Evolutionary conservation across 1,284 basidiomycete species (phyloP), one percentile per base, ranked within the genome.

Genomic region (Ustilago trichophora): DNA sequence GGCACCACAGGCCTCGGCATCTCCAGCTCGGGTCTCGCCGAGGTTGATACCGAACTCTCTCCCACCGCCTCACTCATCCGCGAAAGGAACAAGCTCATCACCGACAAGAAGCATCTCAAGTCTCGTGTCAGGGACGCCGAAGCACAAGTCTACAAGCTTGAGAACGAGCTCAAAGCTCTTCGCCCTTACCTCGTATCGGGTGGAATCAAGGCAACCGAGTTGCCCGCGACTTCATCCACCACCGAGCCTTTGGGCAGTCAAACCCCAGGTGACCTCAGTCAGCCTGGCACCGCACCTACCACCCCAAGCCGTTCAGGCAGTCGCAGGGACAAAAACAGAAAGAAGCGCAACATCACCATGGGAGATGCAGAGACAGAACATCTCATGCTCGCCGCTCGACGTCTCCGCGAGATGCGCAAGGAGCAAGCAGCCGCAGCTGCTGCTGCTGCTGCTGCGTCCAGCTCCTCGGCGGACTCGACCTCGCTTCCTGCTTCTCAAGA

Each of bases 311-410:
- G 68, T 13, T 71, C 68, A 3, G 62, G 57, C 44, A 58, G 63
- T 33, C 57, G 62, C 26, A 60, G 40, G 37, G 65, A 67, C 29
- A 71, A 69, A 53, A 64, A 48, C 21, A 41, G 60, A 25, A 59
- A 60, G 42, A 72, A 67, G 44, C 65, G 74, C 26, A 65, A 60
- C 16, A 66, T 71, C 25, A 67, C 69, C 16, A 81, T 83, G 79
- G 83, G 83, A 25, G 83, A 84, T 63, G 83, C 83, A 40, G 82
- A 82, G 54, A 74, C 83, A 10, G 83, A 83, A 52, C 82, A 82
- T 36, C 74, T 84, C 13, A 71, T 84, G 32, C 75, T 82, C 9
- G 83, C 83, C 4, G 81, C 81, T n/a, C 59, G 78, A 25, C 69
- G 77, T 26, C 44, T 78, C 41, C 74, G 76, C 33, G 73, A 76